Evolutionary conservation across 768 basidiomycete genomes (phyloP).

Genomic region (Trametes cinnabarina): DNA sequence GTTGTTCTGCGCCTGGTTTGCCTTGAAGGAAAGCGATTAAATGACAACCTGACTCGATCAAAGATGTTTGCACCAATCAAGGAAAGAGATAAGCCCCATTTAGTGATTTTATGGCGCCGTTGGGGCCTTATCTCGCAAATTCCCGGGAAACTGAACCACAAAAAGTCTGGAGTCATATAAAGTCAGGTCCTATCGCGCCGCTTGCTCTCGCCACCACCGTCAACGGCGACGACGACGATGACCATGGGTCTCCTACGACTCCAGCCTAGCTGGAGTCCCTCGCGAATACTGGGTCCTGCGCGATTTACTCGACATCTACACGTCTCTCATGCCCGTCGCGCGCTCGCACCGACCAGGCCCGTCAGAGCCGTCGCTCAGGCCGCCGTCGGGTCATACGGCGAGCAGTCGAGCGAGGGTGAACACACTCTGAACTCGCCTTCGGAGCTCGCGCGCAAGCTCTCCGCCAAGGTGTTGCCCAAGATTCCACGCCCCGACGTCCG

Average conservation of each 20-base stretch:
- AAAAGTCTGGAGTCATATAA: conserved; percentile 11
- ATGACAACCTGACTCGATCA: too few species aligned
- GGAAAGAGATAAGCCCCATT: neutral
- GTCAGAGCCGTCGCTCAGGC: conserved; percentile 70
- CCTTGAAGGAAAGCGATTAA: too few species aligned
- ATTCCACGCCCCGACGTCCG: conserved; percentile 88
- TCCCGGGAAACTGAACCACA: neutral
- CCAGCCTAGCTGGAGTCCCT: conserved; percentile 19
- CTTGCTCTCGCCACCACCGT: conserved; percentile 14
- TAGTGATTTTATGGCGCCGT: conserved; percentile 3
- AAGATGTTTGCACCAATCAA: too few species aligned
- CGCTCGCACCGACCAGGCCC: conserved; percentile 45
- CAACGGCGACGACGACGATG: conserved; percentile 17
- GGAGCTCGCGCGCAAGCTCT: conserved; percentile 89
- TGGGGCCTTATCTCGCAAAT: conserved; percentile 3
- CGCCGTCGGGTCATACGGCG: conserved; percentile 65
- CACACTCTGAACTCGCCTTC: conserved; percentile 91
- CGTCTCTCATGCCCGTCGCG: conserved; percentile 37
- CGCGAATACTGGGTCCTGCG: conserved; percentile 12
- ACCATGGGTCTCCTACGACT: conserved; percentile 25
- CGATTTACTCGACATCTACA: conserved; percentile 43
- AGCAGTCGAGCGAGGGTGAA: conserved; percentile 42
- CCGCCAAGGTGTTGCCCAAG: conserved; percentile 91
- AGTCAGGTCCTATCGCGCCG: neutral
- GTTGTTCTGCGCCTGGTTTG: too few species aligned